These are phyloP conservation scores for Celoporthe dispersa DNA, from an alignment of 2,329 filamentous ascomycete species.

Conservation along the genomic window DNA sequence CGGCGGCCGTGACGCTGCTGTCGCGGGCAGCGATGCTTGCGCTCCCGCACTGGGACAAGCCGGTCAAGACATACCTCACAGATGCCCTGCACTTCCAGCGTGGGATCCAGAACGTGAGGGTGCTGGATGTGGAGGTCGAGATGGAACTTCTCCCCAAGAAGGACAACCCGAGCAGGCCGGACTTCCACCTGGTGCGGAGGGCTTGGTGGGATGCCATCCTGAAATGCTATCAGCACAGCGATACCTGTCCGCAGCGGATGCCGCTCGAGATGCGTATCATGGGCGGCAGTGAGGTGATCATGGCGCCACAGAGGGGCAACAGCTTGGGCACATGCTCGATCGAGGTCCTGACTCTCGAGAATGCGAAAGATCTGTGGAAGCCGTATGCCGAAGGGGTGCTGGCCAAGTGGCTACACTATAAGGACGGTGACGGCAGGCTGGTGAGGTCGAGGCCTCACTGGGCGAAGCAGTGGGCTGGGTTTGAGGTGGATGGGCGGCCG, in stretches of 20 bases:
- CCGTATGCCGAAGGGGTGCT: conserved; percentile 46
- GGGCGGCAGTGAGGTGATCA: conserved; percentile 45
- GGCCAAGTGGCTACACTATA: conserved; percentile 48
- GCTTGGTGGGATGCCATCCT: conserved; percentile 57
- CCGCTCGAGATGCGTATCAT: conserved; percentile 51
- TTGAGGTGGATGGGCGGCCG: conserved; percentile 38
- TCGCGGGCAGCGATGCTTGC: conserved; percentile 40
- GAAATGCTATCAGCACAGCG: conserved; percentile 44
- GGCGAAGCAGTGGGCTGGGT: conserved; percentile 51
- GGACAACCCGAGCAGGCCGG: conserved; percentile 41
- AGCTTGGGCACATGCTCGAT: conserved; percentile 47
- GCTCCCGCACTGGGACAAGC: conserved; percentile 34
- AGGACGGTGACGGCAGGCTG: conserved; percentile 37
- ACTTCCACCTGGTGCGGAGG: conserved; percentile 47
- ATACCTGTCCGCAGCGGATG: conserved; percentile 45
- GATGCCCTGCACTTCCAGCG: conserved; percentile 54
- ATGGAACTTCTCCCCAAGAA: conserved; percentile 45
- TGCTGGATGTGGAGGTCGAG: conserved; percentile 50
- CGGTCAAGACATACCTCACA: conserved; percentile 47
- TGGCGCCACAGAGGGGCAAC: conserved; percentile 50
- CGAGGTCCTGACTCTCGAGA: conserved; percentile 48
- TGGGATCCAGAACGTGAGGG: conserved; percentile 50
- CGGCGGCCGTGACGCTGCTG: conserved; percentile 38
- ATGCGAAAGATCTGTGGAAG: conserved; percentile 45
- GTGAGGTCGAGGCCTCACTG: conserved; percentile 48